Conservation (phyloP, 805 yeast species). For the Myxozyma sirexii region DNA sequence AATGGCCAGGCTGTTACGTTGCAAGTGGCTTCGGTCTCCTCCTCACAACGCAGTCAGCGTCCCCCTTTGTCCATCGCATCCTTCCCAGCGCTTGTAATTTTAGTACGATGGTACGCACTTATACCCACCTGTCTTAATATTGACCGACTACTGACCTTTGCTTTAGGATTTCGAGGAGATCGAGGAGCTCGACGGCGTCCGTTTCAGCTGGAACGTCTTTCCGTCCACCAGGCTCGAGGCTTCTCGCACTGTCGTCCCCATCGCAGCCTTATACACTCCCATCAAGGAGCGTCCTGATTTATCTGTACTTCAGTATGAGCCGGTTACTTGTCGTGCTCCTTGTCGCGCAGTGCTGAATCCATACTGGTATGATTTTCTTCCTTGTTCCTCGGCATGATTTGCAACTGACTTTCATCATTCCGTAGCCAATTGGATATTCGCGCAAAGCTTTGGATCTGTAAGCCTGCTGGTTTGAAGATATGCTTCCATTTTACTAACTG, state of each 20-base stretch:
- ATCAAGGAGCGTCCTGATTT: slow-evolving; percentile 75
- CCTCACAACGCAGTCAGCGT: neutral
- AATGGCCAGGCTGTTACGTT: slow-evolving; percentile 12
- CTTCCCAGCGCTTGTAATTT: neutral
- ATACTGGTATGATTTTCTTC: slow-evolving; percentile 52
- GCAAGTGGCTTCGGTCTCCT: slow-evolving; percentile 7
- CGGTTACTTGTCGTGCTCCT: slow-evolving; percentile 73
- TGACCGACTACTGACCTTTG: neutral
- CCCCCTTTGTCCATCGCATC: slow-evolving; percentile 2
- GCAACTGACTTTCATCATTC: neutral
- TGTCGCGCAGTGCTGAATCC: slow-evolving; percentile 90
- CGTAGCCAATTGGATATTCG: slow-evolving; percentile 66
- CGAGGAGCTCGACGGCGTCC: slow-evolving; percentile 65
- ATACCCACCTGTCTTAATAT: neutral
- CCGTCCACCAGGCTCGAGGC: slow-evolving; percentile 91
- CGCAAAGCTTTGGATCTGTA: slow-evolving; percentile 77
- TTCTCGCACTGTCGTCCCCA: slow-evolving; percentile 87
- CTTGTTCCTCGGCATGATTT: neutral
- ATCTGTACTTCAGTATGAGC: slow-evolving; percentile 81
- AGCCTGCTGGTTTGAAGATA: neutral
- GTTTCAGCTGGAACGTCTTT: slow-evolving; percentile 82
- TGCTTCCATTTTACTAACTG: neutral
- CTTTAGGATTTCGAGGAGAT: slow-evolving; percentile 57
- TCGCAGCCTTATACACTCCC: slow-evolving; percentile 95
- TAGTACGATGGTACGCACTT: neutral